phyloP scores from a whole-genome alignment of 345 rosid genomes.

The Brassica juncea region DNA sequence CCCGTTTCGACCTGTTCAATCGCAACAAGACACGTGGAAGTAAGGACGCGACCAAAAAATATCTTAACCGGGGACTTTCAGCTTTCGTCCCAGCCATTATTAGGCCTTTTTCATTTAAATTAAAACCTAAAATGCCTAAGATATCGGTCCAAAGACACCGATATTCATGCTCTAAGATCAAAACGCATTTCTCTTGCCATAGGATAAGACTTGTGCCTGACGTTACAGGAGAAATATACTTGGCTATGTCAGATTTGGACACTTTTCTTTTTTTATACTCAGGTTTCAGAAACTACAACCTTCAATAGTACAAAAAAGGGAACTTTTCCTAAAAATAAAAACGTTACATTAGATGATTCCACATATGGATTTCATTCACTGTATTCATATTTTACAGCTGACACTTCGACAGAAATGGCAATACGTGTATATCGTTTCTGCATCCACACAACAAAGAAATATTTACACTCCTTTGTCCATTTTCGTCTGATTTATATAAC shows the following conservation, averaged over 20 bases:
- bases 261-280: background rate
- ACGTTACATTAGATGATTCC: background rate
- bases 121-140: too few species aligned
- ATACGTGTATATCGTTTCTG: conserved; percentile 2
- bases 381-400: background rate
- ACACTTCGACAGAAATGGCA: background rate
- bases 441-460: background rate
- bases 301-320: background rate
- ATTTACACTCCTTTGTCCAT: background rate
- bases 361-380: background rate
- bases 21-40: too few species aligned
- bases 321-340: background rate
- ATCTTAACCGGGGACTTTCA: too few species aligned
- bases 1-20: too few species aligned
- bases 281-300: background rate
- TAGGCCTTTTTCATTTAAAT: too few species aligned
- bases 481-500: background rate
- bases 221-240: background rate
- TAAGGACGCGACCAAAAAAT: too few species aligned
- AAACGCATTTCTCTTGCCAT: background rate
- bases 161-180: background rate
- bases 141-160: too few species aligned
- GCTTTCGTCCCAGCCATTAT: too few species aligned
- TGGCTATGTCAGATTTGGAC: background rate
- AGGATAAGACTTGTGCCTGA: background rate